Percentiles rank a stretch among this genome's conserved stretches.
phyloP scores from a whole-genome alignment of 1,284 basidiomycete species.

The Puccinia triticina region DNA sequence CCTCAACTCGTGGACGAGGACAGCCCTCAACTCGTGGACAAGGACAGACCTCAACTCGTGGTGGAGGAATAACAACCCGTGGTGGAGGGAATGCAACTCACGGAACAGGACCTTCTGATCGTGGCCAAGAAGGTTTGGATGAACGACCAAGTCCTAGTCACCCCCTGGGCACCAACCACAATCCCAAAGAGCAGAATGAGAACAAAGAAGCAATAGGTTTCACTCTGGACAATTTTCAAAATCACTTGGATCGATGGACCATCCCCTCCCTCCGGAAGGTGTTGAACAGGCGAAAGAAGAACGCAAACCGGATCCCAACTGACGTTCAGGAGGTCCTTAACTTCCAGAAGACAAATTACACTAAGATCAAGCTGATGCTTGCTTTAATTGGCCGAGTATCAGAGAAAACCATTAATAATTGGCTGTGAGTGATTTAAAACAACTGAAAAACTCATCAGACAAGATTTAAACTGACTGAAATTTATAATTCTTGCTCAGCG shows the following conservation, averaged over 20 bases:
- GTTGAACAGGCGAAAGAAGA: neutral
- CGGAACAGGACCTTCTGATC: no score
- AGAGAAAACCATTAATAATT: neutral
- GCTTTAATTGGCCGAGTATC: neutral
- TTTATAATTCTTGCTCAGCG: neutral
- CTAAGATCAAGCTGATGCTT: neutral
- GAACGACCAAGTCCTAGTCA: no score
- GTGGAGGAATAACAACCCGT: no score
- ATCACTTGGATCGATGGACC: neutral
- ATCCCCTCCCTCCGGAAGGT: neutral
- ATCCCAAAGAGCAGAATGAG: no score
- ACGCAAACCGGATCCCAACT: neutral
- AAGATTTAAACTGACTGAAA: neutral
- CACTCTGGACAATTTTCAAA: neutral
- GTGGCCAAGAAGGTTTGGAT: no score
- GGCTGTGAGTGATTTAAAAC: neutral
- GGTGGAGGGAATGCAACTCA: no score
- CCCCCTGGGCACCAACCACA: no score
- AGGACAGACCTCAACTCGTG: no score
- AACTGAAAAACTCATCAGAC: neutral
- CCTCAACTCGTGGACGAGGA: no score
- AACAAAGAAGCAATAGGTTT: neutral
- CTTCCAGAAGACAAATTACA: slow-evolving; percentile 10
- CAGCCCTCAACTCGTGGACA: no score
- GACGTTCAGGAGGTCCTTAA: neutral